These are phyloP conservation scores for Alternaria sp. DNA, from an alignment of 2,329 filamentous ascomycete genomes.

Conservation along the genomic window DNA sequence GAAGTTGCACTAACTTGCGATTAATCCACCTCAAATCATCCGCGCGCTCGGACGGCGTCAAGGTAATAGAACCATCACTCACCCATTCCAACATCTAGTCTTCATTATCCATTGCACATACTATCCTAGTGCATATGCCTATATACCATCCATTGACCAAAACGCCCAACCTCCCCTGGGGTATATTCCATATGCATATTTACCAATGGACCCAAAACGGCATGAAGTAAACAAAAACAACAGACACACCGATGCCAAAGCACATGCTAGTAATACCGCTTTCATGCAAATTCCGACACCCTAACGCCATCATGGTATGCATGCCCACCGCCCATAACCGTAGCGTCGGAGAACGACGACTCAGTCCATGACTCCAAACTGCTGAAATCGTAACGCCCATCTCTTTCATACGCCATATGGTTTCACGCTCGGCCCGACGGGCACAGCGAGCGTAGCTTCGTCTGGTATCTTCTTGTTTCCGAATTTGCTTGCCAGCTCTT, in stretches of 20 bases:
- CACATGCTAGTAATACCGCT: background rate
- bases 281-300: background rate
- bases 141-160: background rate
- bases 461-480: background rate
- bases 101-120: background rate
- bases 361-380: background rate
- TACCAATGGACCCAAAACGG: background rate
- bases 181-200: conserved; percentile 3
- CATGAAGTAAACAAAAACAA: background rate
- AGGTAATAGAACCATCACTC: background rate
- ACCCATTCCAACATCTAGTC: background rate
- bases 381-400: background rate
- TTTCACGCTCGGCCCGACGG: background rate
- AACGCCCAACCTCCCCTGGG: background rate
- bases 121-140: background rate
- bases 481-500: conserved; percentile 50
- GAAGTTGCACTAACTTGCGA: background rate
- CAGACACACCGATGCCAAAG: background rate
- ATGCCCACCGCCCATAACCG: background rate
- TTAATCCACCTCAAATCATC: no score
- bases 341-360: background rate
- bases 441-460: background rate
- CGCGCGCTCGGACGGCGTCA: no score
- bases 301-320: background rate
- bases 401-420: background rate